These are phyloP conservation scores for Diaporthe citrichinensis DNA, from an alignment of 2,329 filamentous ascomycete species.

Conservation along the genomic window DNA sequence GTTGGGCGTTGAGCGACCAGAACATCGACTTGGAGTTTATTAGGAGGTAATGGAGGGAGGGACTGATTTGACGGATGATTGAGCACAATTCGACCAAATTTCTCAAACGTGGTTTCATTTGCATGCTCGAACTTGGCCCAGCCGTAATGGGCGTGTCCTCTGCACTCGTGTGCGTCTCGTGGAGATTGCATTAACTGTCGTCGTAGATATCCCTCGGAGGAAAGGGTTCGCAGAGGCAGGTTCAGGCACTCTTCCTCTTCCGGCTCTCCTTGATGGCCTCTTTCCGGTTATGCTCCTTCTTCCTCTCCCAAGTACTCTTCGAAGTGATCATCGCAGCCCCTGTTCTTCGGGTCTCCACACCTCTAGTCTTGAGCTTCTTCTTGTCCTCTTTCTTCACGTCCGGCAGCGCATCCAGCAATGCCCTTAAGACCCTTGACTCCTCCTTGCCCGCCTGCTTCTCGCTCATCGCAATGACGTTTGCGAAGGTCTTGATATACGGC, in stretches of 20 bases:
- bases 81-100: background rate
- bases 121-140: background rate
- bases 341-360: slow-evolving; percentile 78
- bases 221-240: background rate
- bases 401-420: slow-evolving; percentile 90
- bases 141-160: background rate
- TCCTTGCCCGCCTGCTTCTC: slow-evolving; percentile 77
- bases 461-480: slow-evolving; percentile 89
- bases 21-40: background rate
- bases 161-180: background rate
- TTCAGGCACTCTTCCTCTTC: slow-evolving; percentile 59
- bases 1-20: background rate
- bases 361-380: slow-evolving; percentile 82
- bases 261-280: slow-evolving; percentile 75
- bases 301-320: slow-evolving; percentile 82
- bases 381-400: slow-evolving; percentile 86
- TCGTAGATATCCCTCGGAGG: no score
- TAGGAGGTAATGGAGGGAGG: no score
- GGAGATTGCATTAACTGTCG: no score
- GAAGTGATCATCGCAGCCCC: slow-evolving; percentile 79
- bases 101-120: background rate
- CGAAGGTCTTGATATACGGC: slow-evolving; percentile 88
- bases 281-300: slow-evolving; percentile 75
- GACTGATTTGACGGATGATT: background rate
- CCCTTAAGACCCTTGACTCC: slow-evolving; percentile 78